Evolutionary conservation across 345 rosid species (phyloP), one percentile per base, ranked within the genome.

Genomic region (Gynandropsis gynandra): DNA sequence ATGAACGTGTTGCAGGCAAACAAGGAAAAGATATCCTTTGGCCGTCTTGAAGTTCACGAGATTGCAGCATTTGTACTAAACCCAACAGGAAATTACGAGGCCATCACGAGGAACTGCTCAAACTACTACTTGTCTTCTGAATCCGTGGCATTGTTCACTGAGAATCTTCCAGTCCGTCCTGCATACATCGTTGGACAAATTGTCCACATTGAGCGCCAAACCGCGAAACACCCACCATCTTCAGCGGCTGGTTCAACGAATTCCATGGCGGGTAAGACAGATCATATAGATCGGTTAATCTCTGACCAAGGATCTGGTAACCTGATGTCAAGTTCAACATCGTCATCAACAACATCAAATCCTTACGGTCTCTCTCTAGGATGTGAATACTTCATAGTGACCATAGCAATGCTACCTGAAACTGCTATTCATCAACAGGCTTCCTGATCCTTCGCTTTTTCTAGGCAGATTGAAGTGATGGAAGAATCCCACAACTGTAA

Each of bases 371-470:
- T 92, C 52, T 80, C 94, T 12, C 48, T 74, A 54, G 97, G 99
- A 54, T 81, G 85, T 69, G 95, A 81, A 78, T 88, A 78, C 75
- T 93, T 80, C 62, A 55, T 93, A 57, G 97, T 88, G 76, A 88
- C 97, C 35, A 77, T 93, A 70, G 99, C 99, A 16, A 93, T 93
- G 97, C 69, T 93, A 73, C 99, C 99, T 33, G 95, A 78, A 56
- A 74, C 87, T 45, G 56, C 79, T 63, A 81, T 82, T 72, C 89
- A 71, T 79, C 66, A 79, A 41, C 67, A 79, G 61, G 54, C 90
- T 87, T 84, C 95, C 95, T 90, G 98, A 90, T 79, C 89, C 71
- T 73, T 24, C 48, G 59, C 65, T 56, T 59, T 75, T 80, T 38
- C 29, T 24, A 51, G 68, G 81, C 85, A 74, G 81, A 78, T 57